Conservation (phyloP, 768 basidiomycete genomes). For the Psilocybe cyanescens region DNA sequence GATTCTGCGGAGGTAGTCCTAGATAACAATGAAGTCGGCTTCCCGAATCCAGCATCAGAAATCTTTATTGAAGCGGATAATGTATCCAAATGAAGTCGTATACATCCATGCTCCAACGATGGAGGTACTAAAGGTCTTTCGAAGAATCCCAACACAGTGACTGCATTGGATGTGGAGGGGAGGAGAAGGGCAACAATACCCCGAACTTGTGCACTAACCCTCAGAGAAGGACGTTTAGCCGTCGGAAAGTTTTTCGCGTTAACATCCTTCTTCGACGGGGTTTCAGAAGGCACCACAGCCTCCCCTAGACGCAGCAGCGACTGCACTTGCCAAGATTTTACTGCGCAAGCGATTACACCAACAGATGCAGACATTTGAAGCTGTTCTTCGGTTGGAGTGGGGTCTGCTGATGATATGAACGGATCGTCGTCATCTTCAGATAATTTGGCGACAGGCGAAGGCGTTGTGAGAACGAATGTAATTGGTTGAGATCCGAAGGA, state of each 20-base stretch:
- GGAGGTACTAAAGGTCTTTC: conserved; percentile 64
- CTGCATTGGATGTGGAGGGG: conserved; percentile 34
- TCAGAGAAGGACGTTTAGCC: conserved; percentile 14
- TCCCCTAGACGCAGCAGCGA: conserved; percentile 47
- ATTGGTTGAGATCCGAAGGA: conserved; percentile 70
- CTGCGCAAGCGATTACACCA: conserved; percentile 58
- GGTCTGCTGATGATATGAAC: conserved; percentile 14
- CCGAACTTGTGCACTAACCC: conserved; percentile 22
- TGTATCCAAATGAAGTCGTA: conserved; percentile 56
- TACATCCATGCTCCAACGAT: conserved; percentile 47
- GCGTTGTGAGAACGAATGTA: conserved; percentile 55
- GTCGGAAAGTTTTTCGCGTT: not conserved
- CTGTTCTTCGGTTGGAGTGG: conserved; percentile 13
- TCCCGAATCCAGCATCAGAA: conserved; percentile 1
- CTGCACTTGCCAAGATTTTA: conserved; percentile 61
- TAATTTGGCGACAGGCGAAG: conserved; percentile 30
- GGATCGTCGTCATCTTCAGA: conserved; percentile 18
- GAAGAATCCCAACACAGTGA: conserved; percentile 44
- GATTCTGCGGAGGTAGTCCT: not conserved
- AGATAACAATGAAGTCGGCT: not conserved
- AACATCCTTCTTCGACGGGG: not conserved
- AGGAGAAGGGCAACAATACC: conserved; percentile 55
- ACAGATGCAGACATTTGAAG: conserved; percentile 44
- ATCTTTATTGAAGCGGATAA: conserved; percentile 33
- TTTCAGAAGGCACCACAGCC: conserved; percentile 22